Evolutionary conservation across 2,329 filamentous ascomycete species (phyloP), one percentile per base, ranked within the genome.

Genomic region (Diaporthe amygdali): DNA sequence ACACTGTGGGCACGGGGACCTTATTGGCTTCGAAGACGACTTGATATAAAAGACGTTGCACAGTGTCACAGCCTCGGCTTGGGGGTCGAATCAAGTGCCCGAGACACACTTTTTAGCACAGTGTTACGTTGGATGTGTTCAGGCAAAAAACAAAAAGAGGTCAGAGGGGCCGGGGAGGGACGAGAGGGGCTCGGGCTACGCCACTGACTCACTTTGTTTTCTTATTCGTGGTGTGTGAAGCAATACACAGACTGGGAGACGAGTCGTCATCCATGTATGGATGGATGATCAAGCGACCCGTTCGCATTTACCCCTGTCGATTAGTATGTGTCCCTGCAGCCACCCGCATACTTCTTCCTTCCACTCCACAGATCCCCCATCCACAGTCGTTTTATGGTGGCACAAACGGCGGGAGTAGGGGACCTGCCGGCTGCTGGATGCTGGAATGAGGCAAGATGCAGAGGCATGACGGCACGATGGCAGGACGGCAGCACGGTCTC

Each of bases 161-260:
- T 30, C 4, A 17, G 2, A 4, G 59, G 47, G n/a, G n/a, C n/a
- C n/a, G 41, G 44, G 59, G 39, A 17, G 20, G 30, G 34, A 27
- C 17, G 32, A 3, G 52, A 25, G 44, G 3, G 59, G 59, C 59
- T 49, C 34, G 59, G 59, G 41, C 3, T 25, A 46, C 59, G 59
- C 59, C 59, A 64, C 59, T 64, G 59, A 64, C 59, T 64, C 44
- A 64, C 59, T 49, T 64, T 64, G 44, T 64, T 64, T 49, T 64
- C 59, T 49, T 49, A 4, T 49, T 20, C 34, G n/a, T 49, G 27
- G 59, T 64, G 44, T 30, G 59, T 64, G 59, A 64, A 64, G 59
- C 59, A 47, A 64, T 64, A 47, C 59, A 64, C 59, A 64, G 17
- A n/a, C 46, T 47, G n/a, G 8, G 8, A 25, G n/a, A 47, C 22